These are phyloP conservation scores for Pyrus betulifolia DNA, from an alignment of 306 rosid species.

Conservation along the genomic window DNA sequence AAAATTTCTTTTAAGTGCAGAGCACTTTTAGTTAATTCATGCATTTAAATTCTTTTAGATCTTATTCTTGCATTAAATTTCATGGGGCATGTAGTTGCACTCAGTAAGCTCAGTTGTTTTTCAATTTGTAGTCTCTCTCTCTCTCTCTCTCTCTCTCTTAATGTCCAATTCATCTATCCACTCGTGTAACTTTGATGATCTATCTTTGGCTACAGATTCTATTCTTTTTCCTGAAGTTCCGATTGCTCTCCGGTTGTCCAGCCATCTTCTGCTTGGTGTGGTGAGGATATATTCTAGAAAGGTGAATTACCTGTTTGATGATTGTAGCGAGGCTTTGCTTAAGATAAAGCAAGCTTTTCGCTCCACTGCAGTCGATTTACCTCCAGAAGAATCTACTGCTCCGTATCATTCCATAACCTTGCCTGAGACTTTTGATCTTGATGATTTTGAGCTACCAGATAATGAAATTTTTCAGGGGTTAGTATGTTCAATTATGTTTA, in stretches of 20 bases:
- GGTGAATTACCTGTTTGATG: conserved; percentile 98
- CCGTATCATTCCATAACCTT: conserved; percentile 97
- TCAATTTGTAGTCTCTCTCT: background rate
- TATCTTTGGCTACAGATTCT: conserved; percentile 66
- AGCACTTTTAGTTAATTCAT: background rate
- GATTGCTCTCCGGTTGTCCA: conserved; percentile 94
- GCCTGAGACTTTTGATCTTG: conserved; percentile 99
- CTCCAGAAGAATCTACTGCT: conserved; percentile 99
- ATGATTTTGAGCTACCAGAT: conserved; percentile 98
- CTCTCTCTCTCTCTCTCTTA: too few relatives aligned
- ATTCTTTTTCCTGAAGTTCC: conserved; percentile 96
- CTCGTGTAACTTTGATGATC: conserved; percentile 14
- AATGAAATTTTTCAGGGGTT: conserved; percentile 86
- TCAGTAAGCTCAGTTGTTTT: background rate
- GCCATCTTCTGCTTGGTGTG: conserved; percentile 99
- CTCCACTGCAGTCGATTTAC: conserved; percentile 93
- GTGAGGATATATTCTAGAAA: conserved; percentile 98
- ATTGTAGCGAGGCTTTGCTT: conserved; percentile 99
- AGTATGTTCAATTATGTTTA: conserved; percentile 24
- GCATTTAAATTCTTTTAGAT: background rate
- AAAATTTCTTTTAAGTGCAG: background rate
- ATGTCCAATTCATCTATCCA: background rate
- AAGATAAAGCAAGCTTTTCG: conserved; percentile 99
- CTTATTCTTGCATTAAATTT: background rate
- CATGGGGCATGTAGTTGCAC: background rate